Percentiles rank a stretch among this genome's conserved stretches.
Conservation (phyloP, 1,139 yeast genomes). For the Blastobotrys arbuscula region DNA sequence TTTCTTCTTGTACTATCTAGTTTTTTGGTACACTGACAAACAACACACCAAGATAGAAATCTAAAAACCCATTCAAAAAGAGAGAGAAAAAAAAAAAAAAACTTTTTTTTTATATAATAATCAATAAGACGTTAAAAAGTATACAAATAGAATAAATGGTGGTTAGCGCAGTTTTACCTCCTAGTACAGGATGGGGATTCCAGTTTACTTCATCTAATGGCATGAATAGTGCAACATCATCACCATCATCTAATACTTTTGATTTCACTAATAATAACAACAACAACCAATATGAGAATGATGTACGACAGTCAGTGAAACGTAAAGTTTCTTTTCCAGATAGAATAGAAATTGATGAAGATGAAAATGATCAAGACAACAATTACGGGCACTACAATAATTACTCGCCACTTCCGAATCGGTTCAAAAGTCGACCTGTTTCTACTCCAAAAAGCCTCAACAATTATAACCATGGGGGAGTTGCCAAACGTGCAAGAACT, state of each 20-base stretch:
- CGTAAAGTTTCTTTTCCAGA: constrained; percentile 15
- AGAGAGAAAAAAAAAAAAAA: neutral
- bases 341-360: constrained; percentile 12
- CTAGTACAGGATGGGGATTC: constrained; percentile 28
- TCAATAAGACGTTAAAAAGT: neutral
- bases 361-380: constrained; percentile 1
- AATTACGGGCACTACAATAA: neutral
- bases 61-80: no score
- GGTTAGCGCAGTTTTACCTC: constrained; percentile 27
- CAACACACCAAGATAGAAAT: no score
- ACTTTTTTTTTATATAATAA: neutral
- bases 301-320: constrained; percentile 5
- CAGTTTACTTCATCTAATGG: constrained; percentile 14
- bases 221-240: constrained; percentile 1
- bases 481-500: constrained; percentile 21
- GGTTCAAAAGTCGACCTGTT: neutral
- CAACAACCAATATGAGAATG: neutral
- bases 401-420: neutral
- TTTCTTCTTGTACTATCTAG: no score
- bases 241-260: neutral
- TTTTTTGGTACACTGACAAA: neutral
- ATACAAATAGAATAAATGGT: constrained; percentile 17
- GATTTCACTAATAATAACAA: neutral
- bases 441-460: constrained; percentile 1
- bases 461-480: neutral